Base-by-base conservation (phyloP, 495 filamentous ascomycete species). In the Acidiella bohemica region DNA sequence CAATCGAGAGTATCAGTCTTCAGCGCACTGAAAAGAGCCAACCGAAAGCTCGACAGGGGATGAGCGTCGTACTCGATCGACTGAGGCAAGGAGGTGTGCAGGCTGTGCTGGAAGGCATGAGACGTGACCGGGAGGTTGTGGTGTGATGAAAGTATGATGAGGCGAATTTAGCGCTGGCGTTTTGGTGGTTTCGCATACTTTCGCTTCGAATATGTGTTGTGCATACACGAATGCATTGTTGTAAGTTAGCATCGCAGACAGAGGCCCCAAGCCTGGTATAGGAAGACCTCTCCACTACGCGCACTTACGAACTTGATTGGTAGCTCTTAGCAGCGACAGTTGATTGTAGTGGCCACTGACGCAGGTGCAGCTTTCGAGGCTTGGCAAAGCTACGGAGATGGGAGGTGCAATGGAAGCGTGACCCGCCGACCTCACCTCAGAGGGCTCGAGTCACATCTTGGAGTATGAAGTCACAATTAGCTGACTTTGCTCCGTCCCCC, bases 61-160 rank as follows among this genome's bases (percentile, higher is more conserved):
- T 99, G 90, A 81, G 79, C 40, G 75, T 95, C 30, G 88, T 99
- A 12, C 67, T 99, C 18, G 83, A 92, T 59, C 71, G 90, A 25
- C 56, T 96, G 47, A 73, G 90, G 39, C 66, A 68, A 47, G 83
- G 86, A 10, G 82, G 93, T 9, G 73, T 95, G 27, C 80, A 87
- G 19, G 83, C 74, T 14, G 80, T 95, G 13, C 61, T 90, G 29
- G 88, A 94, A 57, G 81, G 82, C 20, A 81, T 88, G 76, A 69
- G 80, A 40, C 63, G 68, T 50, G 83, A 90, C 53, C 62, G 73
- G 13, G 73, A 76, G 33, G 32, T 47, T 8, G 46, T 33, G 1
- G n/a, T 39, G 31, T 51, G 24, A 51, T 18, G n/a, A n/a, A n/a
- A n/a, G n/a, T n/a, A 27, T 13, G 24, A 6, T 21, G 10, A 23